These are phyloP conservation scores for Penicillium sp. DNA, from an alignment of 2,329 filamentous ascomycete genomes.

Conservation along the genomic window DNA sequence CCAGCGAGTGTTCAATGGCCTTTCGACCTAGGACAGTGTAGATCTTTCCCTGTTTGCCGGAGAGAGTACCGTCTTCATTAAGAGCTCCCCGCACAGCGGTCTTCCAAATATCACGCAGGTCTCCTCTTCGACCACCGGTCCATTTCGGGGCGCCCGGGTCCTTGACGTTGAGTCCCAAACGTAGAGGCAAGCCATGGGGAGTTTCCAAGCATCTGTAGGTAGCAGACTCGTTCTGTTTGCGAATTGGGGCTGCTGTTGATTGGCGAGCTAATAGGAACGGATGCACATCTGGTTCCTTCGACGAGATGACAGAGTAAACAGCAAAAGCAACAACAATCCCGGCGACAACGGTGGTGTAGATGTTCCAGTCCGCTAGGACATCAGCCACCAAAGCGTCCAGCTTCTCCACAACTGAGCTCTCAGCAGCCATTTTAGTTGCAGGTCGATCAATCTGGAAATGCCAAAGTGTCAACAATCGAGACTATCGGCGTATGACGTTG, in stretches of 20 bases:
- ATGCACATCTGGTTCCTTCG: slow-evolving; percentile 83
- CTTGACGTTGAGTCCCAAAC: slow-evolving; percentile 76
- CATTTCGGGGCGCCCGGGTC: slow-evolving; percentile 77
- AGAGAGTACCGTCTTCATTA: slow-evolving; percentile 60
- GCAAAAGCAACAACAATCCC: slow-evolving; percentile 66
- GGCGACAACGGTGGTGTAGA: slow-evolving; percentile 71
- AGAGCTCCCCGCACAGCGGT: slow-evolving; percentile 64
- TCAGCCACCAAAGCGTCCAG: slow-evolving; percentile 70
- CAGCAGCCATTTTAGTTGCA: slow-evolving; percentile 37
- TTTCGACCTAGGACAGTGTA: slow-evolving; percentile 76
- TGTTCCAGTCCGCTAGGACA: slow-evolving; percentile 76
- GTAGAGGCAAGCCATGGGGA: slow-evolving; percentile 80
- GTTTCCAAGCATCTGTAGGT: slow-evolving; percentile 80
- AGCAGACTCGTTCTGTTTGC: slow-evolving; percentile 81
- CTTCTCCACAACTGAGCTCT: slow-evolving; percentile 59
- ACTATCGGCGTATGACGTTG: slow-evolving; percentile 20
- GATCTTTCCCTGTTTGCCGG: slow-evolving; percentile 66
- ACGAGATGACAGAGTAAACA: slow-evolving; percentile 67
- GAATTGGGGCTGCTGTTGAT: slow-evolving; percentile 71
- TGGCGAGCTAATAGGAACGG: slow-evolving; percentile 87
- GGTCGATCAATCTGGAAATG: not conserved
- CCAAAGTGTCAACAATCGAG: slow-evolving; percentile 11
- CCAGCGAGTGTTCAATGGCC: slow-evolving; percentile 68
- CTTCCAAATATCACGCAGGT: slow-evolving; percentile 88
- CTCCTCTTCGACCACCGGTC: slow-evolving; percentile 78